Evolutionary conservation across 805 yeast genomes (phyloP), one percentile per base, ranked within the genome.

Genomic region (Cyberlindnera mrakii): DNA sequence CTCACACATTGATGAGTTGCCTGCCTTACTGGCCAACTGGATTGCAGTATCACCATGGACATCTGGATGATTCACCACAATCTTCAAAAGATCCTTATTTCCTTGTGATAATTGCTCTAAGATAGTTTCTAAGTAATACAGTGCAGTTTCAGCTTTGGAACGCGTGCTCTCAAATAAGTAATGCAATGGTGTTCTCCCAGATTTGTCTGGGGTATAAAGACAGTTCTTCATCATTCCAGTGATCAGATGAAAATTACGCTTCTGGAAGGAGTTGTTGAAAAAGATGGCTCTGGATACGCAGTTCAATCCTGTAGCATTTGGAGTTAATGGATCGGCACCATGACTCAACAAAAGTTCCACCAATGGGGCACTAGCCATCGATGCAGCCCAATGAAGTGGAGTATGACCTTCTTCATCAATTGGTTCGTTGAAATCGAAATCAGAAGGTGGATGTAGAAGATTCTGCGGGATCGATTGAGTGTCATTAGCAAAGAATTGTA

Each of bases 351-450:
- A 57, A 25, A 78, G 66, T 49, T 78, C 79, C 15, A 82, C 72
- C 47, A 84, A 67, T 6, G 73, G 70, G n/a, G 74, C 57, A 46
- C 80, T 76, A 1, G 86, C 91, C 79, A 85, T 75, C 0, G 93
- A 82, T 27, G 87, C 74, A 0, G 95, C 93, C 95, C 95, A 85
- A 59, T 85, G 95, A 42, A 85, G 68, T 1, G 89, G 77, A 0
- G 90, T 80, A 55, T 85, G 89, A 0, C 91, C 91, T 51, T 85
- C 93, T 46, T 78, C 79, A 54, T 85, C 95, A 17, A 85, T 79
- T 3, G 82, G 72, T 46, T 75, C 82, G 57, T 82, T 78, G 41
- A 83, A 75, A 51, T 80, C 75, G 45, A 82, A 77, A 52, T 78
- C 76, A 31, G 68, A 64, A 1, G 91, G 90, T 6, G 85, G 84